Evolutionary conservation across 257 asterid species (phyloP), one percentile per base, ranked within the genome.

Genomic region (Nicotiana obtusifolia): DNA sequence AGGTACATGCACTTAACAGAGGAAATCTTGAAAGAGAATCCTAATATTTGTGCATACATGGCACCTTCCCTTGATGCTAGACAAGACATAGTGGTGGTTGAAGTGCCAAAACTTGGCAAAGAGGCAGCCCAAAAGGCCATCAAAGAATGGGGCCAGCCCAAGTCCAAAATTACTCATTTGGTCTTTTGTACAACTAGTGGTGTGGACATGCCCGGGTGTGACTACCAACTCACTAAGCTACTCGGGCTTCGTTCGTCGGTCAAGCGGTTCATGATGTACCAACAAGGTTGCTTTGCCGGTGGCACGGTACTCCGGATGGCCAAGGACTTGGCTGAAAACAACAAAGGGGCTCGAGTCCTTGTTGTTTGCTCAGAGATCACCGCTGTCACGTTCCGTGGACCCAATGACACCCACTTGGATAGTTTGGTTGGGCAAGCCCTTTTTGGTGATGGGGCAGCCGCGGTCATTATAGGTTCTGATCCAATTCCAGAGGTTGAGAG

Each of bases 121-220:
- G 98, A 92, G 41, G 98, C 98, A 0, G 93, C 98, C 67, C 95
- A 91, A 68, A 91, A 89, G 79, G 98, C 98, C 0, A 91, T 92
- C 78, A 91, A 90, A 28, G 98, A 94, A 65, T 92, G 98, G 98
- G 97, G 98, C 1, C 95, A 92, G 84, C 93, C 98, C 7, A 93
- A 93, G 14, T 92, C 98, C 5, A 91, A 89, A 56, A 93, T 93
- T 80, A 92, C 93, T 52, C 98, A 92, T 88, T 78, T 93, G 7
- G 81, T 93, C 6, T 93, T 93, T 84, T 93, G 98, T 84, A 91
- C 98, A 81, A 91, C 94, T 54, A 89, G 92, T 84, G 98, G 98
- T 44, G 95, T 92, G 60, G 97, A 93, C 92, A 93, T 93, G 95
- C 97, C 98, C 11, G 97, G 98, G 14, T 91, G 92, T 13, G 98